Conservation (phyloP, 2,329 filamentous ascomycete genomes). For the Blastomyces emzantsi region DNA sequence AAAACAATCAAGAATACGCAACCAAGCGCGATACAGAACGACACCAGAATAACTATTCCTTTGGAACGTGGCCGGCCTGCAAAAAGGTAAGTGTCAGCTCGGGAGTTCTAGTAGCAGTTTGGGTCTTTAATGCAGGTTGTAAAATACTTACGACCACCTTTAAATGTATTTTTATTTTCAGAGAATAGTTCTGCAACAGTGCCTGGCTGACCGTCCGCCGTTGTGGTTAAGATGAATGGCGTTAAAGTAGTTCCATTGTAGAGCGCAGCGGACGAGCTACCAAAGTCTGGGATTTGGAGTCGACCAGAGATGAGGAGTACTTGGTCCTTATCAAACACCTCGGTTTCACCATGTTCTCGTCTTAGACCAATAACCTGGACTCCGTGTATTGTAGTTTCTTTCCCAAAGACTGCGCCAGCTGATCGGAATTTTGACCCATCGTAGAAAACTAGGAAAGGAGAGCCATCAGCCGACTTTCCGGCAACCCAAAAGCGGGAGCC, state of each 20-base stretch:
- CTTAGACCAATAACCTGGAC: constrained; percentile 72
- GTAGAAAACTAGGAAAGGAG: constrained; percentile 72
- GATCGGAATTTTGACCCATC: constrained; percentile 63
- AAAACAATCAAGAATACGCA: constrained; percentile 42
- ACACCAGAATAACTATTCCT: constrained; percentile 39
- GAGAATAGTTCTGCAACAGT: constrained; percentile 77
- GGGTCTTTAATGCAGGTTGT: background rate
- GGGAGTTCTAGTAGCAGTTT: background rate
- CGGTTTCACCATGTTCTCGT: constrained; percentile 54
- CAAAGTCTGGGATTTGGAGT: constrained; percentile 64
- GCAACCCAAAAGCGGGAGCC: constrained; percentile 72
- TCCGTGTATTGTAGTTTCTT: constrained; percentile 61
- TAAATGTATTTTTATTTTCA: constrained; percentile 69
- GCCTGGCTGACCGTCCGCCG: constrained; percentile 54
- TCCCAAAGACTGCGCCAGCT: constrained; percentile 54
- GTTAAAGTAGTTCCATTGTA: constrained; percentile 73
- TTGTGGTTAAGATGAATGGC: constrained; percentile 73
- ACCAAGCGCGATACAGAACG: constrained; percentile 40
- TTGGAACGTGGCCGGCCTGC: constrained; percentile 33
- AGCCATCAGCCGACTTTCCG: constrained; percentile 59
- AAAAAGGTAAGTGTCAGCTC: constrained; percentile 14
- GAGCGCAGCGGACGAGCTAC: constrained; percentile 73
- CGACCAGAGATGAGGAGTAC: constrained; percentile 77
- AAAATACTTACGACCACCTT: constrained; percentile 47
- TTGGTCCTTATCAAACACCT: constrained; percentile 58